Base-by-base conservation (phyloP, 257 asterid species). In the Catharanthus roseus region DNA sequence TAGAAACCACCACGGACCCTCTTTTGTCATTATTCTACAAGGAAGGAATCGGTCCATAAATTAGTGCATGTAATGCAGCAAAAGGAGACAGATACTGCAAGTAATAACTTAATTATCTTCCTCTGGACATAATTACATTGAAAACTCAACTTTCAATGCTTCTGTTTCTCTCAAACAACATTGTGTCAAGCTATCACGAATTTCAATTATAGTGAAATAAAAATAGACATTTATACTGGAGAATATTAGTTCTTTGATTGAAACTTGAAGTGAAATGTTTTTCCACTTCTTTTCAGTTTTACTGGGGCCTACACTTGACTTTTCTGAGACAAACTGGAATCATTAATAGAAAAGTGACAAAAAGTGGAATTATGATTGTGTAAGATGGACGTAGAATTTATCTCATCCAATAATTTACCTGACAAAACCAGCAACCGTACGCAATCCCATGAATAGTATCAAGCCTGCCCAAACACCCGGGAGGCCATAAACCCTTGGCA, bases 1-100 rank as follows among this genome's bases (percentile, higher is more conserved):
- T 77, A 93, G 82, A 81, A 93, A 93, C 98, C 98, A 93, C 98
- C 98, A 93, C 2, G 98, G 98, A 62, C 97, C 87, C 42, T 41
- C 78, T 70, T 68, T 80, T 13, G 90, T 85, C 72, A 81, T 69
- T 69, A 93, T 76, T 81, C 98, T 93, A 85, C 51, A 79, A 77
- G 72, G 23, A 10, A 73, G 7, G 55, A 62, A 12, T 5, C 31
- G 54, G 56, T 5, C 57, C 53, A 66, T 68, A 19, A 19, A 69
- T 44, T 54, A 33, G 29, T 21, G 67, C 34, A 68, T n/a, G 19
- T 6, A 60, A 41, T 55, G 18, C n/a, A 56, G 16, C 1, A 38
- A 13, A 4, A 65, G 36, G 5, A 36, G 18, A 53, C 38, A 23
- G 53, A 28, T 41, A 45, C 61, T 38, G 5, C 47, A 49, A 51